Conservation (phyloP, 2,329 filamentous ascomycete species). For the Aureobasidium subglaciale region DNA sequence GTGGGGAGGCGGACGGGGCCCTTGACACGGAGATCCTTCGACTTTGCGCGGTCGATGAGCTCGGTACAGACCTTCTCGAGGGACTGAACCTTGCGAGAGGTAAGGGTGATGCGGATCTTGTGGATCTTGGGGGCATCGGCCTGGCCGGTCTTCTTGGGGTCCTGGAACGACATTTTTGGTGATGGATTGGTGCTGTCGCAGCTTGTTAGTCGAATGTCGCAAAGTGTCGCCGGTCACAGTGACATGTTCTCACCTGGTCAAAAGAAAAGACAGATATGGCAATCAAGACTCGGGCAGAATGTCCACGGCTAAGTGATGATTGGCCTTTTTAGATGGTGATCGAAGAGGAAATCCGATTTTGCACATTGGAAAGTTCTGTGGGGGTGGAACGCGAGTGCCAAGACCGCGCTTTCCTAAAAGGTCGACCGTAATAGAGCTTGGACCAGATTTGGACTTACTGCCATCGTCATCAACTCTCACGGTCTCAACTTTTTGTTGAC, state of each 20-base stretch:
- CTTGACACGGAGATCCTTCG: constrained; percentile 98
- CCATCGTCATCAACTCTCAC: not conserved
- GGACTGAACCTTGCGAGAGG: constrained; percentile 85
- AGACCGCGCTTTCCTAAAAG: not conserved
- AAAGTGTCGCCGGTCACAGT: not conserved
- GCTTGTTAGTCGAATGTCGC: constrained; percentile 19
- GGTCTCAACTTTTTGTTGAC: constrained; percentile 3
- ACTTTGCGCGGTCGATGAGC: constrained; percentile 96
- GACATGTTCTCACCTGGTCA: not conserved
- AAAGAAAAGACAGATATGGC: constrained; percentile 23
- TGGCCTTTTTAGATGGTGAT: constrained; percentile 25
- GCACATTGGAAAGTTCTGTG: not conserved
- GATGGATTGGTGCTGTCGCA: constrained; percentile 24
- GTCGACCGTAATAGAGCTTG: not conserved
- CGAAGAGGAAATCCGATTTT: constrained; percentile 2
- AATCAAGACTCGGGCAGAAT: constrained; percentile 40
- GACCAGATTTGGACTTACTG: not conserved
- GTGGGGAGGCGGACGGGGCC: constrained; percentile 95
- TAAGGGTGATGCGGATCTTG: constrained; percentile 97
- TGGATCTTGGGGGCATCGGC: constrained; percentile 90
- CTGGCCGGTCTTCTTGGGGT: constrained; percentile 81
- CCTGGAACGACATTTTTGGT: constrained; percentile 85
- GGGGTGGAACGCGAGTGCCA: not conserved
- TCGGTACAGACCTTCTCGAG: constrained; percentile 98
- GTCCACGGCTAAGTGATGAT: constrained; percentile 50